Evolutionary conservation across 768 basidiomycete genomes (phyloP), one percentile per base, ranked within the genome.

Genomic region (Phylloporus scabripes): DNA sequence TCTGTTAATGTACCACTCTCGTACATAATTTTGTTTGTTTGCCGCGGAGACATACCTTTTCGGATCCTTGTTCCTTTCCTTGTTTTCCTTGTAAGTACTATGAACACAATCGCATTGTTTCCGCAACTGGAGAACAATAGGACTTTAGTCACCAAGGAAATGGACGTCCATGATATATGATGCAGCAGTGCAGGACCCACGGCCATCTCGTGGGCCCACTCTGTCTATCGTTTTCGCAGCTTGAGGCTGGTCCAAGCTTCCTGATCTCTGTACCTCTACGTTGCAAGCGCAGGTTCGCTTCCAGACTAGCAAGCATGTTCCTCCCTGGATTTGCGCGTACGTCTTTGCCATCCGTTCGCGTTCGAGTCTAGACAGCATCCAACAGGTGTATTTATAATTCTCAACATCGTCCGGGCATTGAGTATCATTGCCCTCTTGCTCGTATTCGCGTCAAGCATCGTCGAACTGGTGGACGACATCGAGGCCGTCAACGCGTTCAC

Each of bases 371-470:
- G 38, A 39, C 21, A 4, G 14, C 38, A 20, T 39, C 20, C 21
- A 15, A 38, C 50, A 77, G 75, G 70, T 52, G 37, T 78, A 48
- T 92, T 92, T 69, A 75, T 87, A 61, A 81, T 79, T 56, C 81
- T 94, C 65, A 94, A 95, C 63, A 75, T 71, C 61, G 72, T 87
- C 60, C 85, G 93, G 50, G 64, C 72, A 38, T 62, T 96, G 53
- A 91, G 87, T 65, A 76, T 95, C 63, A 67, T 93, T 56, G 77
- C 82, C 15, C 78, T 95, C 49, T 69, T 91, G 23, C 80, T 94
- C 42, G 87, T 92, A 7, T 86, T 95, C 56, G 71, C 87, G 11
- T 87, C 79, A 65, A 87, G 77, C 48, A 81, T 88, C 59, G 61
- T 87, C 55, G 80, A 82, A 50, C 74, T 90, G 70, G 86, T 83